Percentiles rank a stretch among this genome's conserved stretches.
These are phyloP conservation scores for Wickerhamomyces sydowiorum DNA, from an alignment of 805 yeast species.

Conservation along the genomic window DNA sequence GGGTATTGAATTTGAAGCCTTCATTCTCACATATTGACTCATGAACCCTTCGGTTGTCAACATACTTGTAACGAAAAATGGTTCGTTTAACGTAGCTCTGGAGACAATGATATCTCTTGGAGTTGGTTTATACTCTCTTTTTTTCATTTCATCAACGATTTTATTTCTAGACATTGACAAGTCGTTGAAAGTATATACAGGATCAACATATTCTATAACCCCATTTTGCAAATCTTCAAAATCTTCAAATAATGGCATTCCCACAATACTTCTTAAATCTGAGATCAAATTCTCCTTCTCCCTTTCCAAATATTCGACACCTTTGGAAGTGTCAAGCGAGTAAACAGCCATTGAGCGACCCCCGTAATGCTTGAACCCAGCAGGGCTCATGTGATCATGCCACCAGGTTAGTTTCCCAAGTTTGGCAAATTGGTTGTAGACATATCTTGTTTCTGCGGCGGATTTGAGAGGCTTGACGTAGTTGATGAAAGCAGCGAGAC, in stretches of 20 bases:
- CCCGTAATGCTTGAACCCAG: conserved; percentile 10
- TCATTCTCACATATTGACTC: neutral
- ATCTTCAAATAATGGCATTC: neutral
- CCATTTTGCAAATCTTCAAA: neutral
- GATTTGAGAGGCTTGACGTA: conserved; percentile 4
- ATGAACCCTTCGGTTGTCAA: neutral
- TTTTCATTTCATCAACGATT: neutral
- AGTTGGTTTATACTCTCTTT: neutral
- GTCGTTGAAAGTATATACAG: neutral
- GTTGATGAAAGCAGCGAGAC: conserved; percentile 8
- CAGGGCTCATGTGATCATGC: conserved; percentile 9
- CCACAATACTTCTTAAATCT: conserved; percentile 3
- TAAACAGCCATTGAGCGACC: conserved; percentile 11
- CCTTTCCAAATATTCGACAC: neutral
- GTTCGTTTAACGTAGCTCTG: neutral
- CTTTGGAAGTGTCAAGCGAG: neutral
- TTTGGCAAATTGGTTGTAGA: conserved; percentile 4
- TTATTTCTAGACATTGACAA: neutral
- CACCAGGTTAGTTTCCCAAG: conserved; percentile 8
- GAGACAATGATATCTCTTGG: neutral
- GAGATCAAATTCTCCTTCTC: neutral
- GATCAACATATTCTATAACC: neutral
- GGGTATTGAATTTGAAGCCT: neutral
- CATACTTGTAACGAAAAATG: neutral
- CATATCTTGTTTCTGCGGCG: conserved; percentile 1